Evolutionary conservation across 2,329 filamentous ascomycete genomes (phyloP).

Genomic region (Nannizzia gypsea): DNA sequence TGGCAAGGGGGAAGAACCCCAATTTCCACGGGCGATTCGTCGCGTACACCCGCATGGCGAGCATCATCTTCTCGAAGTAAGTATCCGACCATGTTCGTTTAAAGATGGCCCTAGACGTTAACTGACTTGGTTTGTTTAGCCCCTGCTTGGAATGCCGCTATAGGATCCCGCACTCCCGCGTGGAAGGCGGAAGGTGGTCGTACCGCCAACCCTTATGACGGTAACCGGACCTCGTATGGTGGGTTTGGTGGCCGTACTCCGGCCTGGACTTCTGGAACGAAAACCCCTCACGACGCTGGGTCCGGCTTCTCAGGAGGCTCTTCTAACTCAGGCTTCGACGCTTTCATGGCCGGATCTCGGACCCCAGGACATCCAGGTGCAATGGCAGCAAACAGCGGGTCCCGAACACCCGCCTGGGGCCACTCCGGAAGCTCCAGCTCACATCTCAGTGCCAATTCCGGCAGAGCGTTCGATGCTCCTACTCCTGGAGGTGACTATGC

Average conservation of each 20-base stretch:
- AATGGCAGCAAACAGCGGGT: slow-evolving; percentile 24
- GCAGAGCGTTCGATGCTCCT: slow-evolving; percentile 55
- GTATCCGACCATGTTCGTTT: slow-evolving; percentile 21
- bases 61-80: slow-evolving; percentile 49
- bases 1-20: slow-evolving; percentile 62
- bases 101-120: not conserved
- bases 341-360: slow-evolving; percentile 58
- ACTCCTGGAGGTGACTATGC: slow-evolving; percentile 57
- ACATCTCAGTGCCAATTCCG: slow-evolving; percentile 21
- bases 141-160: slow-evolving; percentile 32
- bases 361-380: slow-evolving; percentile 63
- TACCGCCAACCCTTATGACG: slow-evolving; percentile 50
- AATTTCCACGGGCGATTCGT: slow-evolving; percentile 46
- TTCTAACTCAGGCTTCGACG: slow-evolving; percentile 55
- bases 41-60: slow-evolving; percentile 60
- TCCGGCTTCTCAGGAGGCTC: slow-evolving; percentile 50
- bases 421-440: slow-evolving; percentile 19
- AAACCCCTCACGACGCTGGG: slow-evolving; percentile 58
- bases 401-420: slow-evolving; percentile 37
- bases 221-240: slow-evolving; percentile 69
- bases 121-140: slow-evolving; percentile 17
- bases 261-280: slow-evolving; percentile 66
- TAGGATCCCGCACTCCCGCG: slow-evolving; percentile 39
- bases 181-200: slow-evolving; percentile 47
- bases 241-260: slow-evolving; percentile 56